These are phyloP conservation scores for Kodamaea laetipori DNA, from an alignment of 805 yeast species.

Conservation along the genomic window DNA sequence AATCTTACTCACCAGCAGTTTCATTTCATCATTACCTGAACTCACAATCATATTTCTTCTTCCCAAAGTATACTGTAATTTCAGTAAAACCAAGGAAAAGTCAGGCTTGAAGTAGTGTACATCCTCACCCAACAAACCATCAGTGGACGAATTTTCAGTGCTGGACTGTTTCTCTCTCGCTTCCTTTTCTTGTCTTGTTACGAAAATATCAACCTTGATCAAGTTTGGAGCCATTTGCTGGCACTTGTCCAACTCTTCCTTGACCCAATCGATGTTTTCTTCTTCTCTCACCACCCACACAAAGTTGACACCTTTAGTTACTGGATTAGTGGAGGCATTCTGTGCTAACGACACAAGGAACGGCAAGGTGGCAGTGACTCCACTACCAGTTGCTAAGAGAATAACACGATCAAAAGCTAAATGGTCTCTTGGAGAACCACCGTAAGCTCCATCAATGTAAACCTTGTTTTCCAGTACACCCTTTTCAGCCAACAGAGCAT, in stretches of 20 bases:
- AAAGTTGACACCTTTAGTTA: constrained; percentile 35
- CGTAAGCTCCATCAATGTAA: constrained; percentile 59
- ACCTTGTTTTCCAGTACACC: constrained; percentile 30
- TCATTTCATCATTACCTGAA: constrained; percentile 49
- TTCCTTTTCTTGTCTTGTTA: constrained; percentile 14
- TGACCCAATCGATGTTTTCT: constrained; percentile 43
- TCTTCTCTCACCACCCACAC: constrained; percentile 45
- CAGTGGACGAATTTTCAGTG: not conserved
- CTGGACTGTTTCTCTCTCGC: not conserved
- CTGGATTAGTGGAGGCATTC: constrained; percentile 14
- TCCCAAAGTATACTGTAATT: constrained; percentile 17
- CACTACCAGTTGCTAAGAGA: constrained; percentile 52
- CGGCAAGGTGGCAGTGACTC: constrained; percentile 53
- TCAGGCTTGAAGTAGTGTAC: constrained; percentile 26
- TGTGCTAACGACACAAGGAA: constrained; percentile 34
- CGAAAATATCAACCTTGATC: constrained; percentile 28
- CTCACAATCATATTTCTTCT: constrained; percentile 44
- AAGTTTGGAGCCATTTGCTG: constrained; percentile 29
- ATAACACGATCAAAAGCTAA: constrained; percentile 46
- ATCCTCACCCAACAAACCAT: constrained; percentile 7
- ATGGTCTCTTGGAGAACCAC: constrained; percentile 51
- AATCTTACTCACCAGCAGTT: constrained; percentile 37
- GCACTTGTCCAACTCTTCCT: constrained; percentile 35
- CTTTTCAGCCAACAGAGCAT: constrained; percentile 30
- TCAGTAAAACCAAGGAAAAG: constrained; percentile 20